These are phyloP conservation scores for Leptodermis oblonga DNA, from an alignment of 257 asterid genomes.

Conservation along the genomic window DNA sequence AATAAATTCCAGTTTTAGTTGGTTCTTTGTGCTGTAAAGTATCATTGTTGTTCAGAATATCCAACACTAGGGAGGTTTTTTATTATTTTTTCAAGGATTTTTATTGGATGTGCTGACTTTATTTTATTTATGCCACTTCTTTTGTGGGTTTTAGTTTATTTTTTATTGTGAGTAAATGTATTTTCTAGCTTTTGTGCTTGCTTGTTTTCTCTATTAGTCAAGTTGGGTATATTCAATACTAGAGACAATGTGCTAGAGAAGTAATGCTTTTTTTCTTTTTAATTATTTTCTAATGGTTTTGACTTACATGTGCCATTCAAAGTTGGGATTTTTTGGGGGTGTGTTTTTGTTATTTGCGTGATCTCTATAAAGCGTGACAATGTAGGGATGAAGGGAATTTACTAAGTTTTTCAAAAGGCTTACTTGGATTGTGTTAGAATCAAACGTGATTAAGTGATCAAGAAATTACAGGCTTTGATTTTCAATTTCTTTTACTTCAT, in stretches of 20 bases:
- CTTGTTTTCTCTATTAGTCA: background rate
- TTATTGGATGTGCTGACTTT: background rate
- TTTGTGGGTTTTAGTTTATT: background rate
- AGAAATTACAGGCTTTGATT: background rate
- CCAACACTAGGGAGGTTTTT: conserved; percentile 74
- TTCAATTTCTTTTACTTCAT: background rate
- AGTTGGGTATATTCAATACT: background rate
- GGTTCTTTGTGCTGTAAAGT: too few relatives aligned
- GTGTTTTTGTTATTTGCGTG: background rate
- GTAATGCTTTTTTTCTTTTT: background rate
- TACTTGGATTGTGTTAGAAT: background rate
- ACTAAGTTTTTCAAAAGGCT: too few relatives aligned
- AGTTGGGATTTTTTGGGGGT: background rate
- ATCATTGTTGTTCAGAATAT: too few relatives aligned
- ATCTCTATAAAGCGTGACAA: background rate
- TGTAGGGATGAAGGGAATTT: background rate
- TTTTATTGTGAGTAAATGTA: background rate
- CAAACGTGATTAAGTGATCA: background rate
- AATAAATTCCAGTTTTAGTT: too few relatives aligned
- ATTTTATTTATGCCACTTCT: background rate
- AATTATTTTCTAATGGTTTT: background rate
- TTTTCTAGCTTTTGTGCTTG: background rate
- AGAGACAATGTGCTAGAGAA: background rate
- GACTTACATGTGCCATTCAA: background rate
- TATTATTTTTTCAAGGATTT: background rate